Conservation (phyloP, 164 flowering plant genomes). For the Nymphaea colorata region DNA sequence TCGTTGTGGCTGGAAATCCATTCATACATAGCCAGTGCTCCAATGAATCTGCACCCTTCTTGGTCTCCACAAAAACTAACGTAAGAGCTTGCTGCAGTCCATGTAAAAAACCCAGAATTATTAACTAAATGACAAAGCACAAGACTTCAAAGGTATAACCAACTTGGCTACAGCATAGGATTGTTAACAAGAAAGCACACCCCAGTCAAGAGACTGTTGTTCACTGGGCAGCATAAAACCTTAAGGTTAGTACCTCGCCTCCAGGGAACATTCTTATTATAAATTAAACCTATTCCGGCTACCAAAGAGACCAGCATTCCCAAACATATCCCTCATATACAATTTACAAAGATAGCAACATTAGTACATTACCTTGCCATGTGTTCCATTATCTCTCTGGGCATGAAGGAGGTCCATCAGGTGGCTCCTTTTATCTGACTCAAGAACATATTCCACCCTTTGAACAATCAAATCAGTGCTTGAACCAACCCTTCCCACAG, state of each 20-base stretch:
- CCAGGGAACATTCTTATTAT: too few species aligned
- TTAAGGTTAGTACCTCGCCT: too few species aligned
- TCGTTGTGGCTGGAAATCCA: conserved; percentile 47
- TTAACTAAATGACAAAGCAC: background rate
- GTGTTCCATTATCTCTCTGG: conserved; percentile 44
- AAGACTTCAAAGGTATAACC: background rate
- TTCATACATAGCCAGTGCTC: conserved; percentile 33
- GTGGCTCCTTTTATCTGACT: conserved; percentile 60
- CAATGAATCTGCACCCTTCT: conserved; percentile 46
- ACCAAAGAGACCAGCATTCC: too few species aligned
- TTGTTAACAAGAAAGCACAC: too few species aligned
- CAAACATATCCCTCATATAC: too few species aligned
- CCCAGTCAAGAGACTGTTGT: too few species aligned
- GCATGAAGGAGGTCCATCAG: conserved; percentile 73
- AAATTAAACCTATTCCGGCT: too few species aligned
- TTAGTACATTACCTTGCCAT: conserved; percentile 41
- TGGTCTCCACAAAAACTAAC: conserved; percentile 53
- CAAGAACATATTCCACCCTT: conserved; percentile 64
- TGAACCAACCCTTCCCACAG: conserved; percentile 79
- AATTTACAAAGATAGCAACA: background rate
- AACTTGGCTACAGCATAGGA: too few species aligned
- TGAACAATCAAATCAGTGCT: conserved; percentile 70
- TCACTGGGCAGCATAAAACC: too few species aligned
- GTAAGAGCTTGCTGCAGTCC: conserved; percentile 37
- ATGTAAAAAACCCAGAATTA: background rate